phyloP scores from a whole-genome alignment of 441 rosid species.

The Erodium moschatum region DNA sequence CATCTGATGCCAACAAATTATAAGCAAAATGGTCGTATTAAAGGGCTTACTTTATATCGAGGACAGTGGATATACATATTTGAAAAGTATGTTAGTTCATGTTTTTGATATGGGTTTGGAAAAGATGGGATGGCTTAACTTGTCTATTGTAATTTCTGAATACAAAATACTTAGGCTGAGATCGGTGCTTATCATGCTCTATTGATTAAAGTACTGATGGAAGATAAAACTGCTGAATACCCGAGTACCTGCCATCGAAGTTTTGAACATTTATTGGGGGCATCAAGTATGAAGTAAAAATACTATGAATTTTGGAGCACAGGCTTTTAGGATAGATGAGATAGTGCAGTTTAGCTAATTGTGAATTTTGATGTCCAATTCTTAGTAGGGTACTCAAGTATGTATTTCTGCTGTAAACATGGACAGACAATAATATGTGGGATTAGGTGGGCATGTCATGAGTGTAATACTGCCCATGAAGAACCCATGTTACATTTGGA shows the following conservation, averaged over 20 bases:
- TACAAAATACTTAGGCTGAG: too few relatives aligned
- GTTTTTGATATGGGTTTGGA: background rate
- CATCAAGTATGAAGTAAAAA: background rate
- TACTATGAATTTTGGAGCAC: background rate
- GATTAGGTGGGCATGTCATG: slow-evolving; percentile 31
- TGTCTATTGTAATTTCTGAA: background rate
- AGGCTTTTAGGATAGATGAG: background rate
- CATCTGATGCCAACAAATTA: too few relatives aligned
- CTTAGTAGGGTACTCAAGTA: slow-evolving; percentile 30
- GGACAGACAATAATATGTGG: slow-evolving; percentile 24
- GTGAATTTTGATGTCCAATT: slow-evolving; percentile 37
- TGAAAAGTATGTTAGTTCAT: background rate
- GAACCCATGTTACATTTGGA: slow-evolving; percentile 37
- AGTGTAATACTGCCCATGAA: slow-evolving; percentile 42
- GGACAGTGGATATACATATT: too few relatives aligned
- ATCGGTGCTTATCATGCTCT: too few relatives aligned
- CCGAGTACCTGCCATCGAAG: background rate
- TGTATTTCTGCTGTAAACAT: slow-evolving; percentile 26
- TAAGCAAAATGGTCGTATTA: too few relatives aligned
- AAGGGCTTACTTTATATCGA: too few relatives aligned
- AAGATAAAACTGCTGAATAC: background rate
- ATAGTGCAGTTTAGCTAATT: background rate
- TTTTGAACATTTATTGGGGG: background rate
- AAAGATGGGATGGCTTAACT: background rate
- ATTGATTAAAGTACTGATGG: background rate